These are phyloP conservation scores for Mollisia scopiformis DNA, from an alignment of 2,329 filamentous ascomycete genomes.

Conservation along the genomic window DNA sequence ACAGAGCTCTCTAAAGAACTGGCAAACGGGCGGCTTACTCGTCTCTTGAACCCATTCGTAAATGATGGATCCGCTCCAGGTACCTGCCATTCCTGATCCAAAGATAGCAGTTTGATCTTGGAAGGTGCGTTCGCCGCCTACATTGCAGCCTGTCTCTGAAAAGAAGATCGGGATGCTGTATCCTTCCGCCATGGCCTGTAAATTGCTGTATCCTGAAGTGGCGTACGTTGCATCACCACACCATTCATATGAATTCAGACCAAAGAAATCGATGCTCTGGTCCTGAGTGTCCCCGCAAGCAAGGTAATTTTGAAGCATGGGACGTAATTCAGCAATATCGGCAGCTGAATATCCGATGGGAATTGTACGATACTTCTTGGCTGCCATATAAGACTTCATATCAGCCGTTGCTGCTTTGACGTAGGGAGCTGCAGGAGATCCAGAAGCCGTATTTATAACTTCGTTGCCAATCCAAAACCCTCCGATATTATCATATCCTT, in stretches of 20 bases:
- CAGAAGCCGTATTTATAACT: constrained; percentile 65
- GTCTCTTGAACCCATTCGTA: constrained; percentile 90
- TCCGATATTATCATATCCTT: constrained; percentile 69
- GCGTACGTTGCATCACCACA: constrained; percentile 60
- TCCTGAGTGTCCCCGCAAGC: constrained; percentile 69
- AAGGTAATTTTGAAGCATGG: constrained; percentile 72
- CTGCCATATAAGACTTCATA: constrained; percentile 46
- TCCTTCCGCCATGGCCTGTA: constrained; percentile 65
- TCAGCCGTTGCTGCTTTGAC: constrained; percentile 62
- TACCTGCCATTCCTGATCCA: constrained; percentile 69
- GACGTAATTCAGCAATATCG: constrained; percentile 69
- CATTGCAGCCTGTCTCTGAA: constrained; percentile 86
- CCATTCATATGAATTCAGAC: constrained; percentile 69
- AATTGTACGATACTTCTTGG: constrained; percentile 50
- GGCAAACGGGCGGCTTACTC: too few species aligned
- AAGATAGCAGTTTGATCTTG: constrained; percentile 79
- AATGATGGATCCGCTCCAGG: constrained; percentile 77
- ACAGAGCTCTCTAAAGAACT: too few species aligned
- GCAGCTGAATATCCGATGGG: constrained; percentile 64
- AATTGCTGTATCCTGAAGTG: constrained; percentile 65
- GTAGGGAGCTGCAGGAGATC: constrained; percentile 55
- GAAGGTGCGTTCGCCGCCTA: constrained; percentile 61
- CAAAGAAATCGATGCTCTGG: constrained; percentile 65
- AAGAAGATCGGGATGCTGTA: constrained; percentile 81
- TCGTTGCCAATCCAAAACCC: constrained; percentile 91